Conservation (phyloP, 2,329 filamentous ascomycete species). For the Karstenula rhodostoma region DNA sequence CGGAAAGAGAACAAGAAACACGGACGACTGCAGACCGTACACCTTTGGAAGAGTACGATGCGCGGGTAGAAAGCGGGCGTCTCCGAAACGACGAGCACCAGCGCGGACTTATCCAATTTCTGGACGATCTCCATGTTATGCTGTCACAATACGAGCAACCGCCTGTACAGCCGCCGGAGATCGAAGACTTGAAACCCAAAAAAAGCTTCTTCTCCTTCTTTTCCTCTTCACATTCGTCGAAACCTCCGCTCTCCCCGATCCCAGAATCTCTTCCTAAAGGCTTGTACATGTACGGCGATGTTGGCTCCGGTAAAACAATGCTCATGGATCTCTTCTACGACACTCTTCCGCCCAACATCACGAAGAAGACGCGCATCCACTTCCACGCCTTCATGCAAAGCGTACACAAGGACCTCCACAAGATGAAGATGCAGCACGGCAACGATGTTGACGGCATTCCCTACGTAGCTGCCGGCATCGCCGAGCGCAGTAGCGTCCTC, state of each 20-base stretch:
- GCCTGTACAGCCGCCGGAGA: constrained; percentile 76
- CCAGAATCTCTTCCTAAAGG: constrained; percentile 82
- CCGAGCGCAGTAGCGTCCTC: constrained; percentile 81
- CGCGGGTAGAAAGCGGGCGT: constrained; percentile 75
- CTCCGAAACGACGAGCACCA: constrained; percentile 91
- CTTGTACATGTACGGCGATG: constrained; percentile 94
- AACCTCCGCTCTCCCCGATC: constrained; percentile 59
- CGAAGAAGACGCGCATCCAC: constrained; percentile 88
- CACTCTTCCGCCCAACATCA: constrained; percentile 81
- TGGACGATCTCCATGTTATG: constrained; percentile 89
- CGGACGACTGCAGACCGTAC: constrained; percentile 16
- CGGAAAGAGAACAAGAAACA: background rate
- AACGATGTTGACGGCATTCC: constrained; percentile 90
- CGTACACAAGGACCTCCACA: constrained; percentile 88
- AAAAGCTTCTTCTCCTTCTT: constrained; percentile 70
- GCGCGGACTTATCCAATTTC: constrained; percentile 84
- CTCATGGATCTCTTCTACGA: constrained; percentile 99
- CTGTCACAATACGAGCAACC: constrained; percentile 77
- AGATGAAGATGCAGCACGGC: constrained; percentile 87
- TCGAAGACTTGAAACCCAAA: constrained; percentile 70
- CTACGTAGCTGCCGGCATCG: constrained; percentile 94
- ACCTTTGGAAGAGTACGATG: constrained; percentile 88
- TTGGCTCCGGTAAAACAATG: constrained; percentile 98
- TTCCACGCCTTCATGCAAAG: constrained; percentile 99
- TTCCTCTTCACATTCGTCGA: constrained; percentile 50